phyloP scores from a whole-genome alignment of 306 rosid species.

The Gastrolobium bilobum region DNA sequence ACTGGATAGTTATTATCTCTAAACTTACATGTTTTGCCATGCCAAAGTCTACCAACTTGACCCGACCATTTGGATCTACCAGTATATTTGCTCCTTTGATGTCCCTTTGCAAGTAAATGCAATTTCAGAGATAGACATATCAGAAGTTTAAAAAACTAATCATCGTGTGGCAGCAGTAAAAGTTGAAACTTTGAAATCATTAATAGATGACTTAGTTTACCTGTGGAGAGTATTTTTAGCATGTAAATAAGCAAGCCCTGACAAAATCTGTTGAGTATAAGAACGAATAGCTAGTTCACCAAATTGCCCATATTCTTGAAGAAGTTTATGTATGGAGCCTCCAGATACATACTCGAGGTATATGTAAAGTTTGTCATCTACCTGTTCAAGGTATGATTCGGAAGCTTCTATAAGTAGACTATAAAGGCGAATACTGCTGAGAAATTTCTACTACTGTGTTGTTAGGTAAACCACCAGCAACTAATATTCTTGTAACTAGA shows the following conservation, averaged over 20 bases:
- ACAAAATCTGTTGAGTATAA: constrained; percentile 94
- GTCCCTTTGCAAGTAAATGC: constrained; percentile 72
- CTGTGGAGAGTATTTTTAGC: constrained; percentile 93
- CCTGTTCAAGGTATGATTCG: constrained; percentile 65
- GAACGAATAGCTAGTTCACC: constrained; percentile 91
- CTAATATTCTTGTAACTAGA: constrained; percentile 35
- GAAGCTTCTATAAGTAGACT: constrained; percentile 43
- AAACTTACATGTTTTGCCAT: constrained; percentile 99
- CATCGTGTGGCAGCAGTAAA: constrained; percentile 29
- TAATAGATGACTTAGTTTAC: constrained; percentile 58
- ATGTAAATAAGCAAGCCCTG: constrained; percentile 97
- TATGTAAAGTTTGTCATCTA: constrained; percentile 88
- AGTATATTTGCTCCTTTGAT: constrained; percentile 98
- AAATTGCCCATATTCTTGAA: constrained; percentile 90
- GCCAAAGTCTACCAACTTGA: constrained; percentile 98
- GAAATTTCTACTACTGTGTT: constrained; percentile 32
- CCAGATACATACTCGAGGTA: constrained; percentile 98
- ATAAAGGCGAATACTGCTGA: constrained; percentile 14
- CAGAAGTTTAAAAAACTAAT: constrained; percentile 31
- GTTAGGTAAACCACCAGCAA: constrained; percentile 40
- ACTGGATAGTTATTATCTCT: constrained; percentile 29
- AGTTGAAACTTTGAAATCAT: constrained; percentile 36
- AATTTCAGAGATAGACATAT: constrained; percentile 42
- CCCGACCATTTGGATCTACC: constrained; percentile 93
- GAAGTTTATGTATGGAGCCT: constrained; percentile 95